Evolutionary conservation across 1,284 basidiomycete species (phyloP).

Genomic region (Pseudomicrostroma phylloplanum): DNA sequence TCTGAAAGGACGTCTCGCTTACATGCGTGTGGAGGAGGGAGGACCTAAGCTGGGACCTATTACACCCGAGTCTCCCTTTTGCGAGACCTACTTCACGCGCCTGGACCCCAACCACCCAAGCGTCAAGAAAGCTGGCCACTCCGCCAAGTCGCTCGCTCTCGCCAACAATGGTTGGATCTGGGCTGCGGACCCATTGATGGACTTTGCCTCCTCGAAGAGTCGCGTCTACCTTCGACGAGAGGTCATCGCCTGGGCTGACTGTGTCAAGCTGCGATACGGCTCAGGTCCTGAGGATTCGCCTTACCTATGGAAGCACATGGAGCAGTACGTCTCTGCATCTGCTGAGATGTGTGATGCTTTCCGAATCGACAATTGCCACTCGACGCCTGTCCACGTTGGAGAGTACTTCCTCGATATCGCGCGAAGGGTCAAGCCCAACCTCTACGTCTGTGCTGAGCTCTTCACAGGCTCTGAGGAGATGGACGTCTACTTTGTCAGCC

Average conservation of each 20-base stretch:
- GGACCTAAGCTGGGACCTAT: constrained; percentile 39
- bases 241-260: constrained; percentile 95
- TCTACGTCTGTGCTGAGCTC: constrained; percentile 92
- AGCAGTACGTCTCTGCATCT: constrained; percentile 61
- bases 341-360: constrained; percentile 86
- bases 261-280: constrained; percentile 90
- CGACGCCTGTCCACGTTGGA: constrained; percentile 90
- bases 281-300: constrained; percentile 62
- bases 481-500: constrained; percentile 50
- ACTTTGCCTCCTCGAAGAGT: constrained; percentile 91
- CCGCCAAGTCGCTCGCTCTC: constrained; percentile 64
- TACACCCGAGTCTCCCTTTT: constrained; percentile 27
- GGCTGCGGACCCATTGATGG: constrained; percentile 85
- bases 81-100: constrained; percentile 42
- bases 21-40: constrained; percentile 32
- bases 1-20: constrained; percentile 34
- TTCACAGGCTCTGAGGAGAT: constrained; percentile 93
- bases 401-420: constrained; percentile 84
- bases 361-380: constrained; percentile 96
- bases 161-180: constrained; percentile 99
- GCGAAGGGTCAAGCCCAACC: constrained; percentile 75
- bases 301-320: constrained; percentile 92
- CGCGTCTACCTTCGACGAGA: constrained; percentile 91
- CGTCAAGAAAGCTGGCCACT: constrained; percentile 55
- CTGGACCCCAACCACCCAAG: constrained; percentile 34